Evolutionary conservation across 2,329 filamentous ascomycete genomes (phyloP).

Genomic region (Pestalotiopsis sp.): DNA sequence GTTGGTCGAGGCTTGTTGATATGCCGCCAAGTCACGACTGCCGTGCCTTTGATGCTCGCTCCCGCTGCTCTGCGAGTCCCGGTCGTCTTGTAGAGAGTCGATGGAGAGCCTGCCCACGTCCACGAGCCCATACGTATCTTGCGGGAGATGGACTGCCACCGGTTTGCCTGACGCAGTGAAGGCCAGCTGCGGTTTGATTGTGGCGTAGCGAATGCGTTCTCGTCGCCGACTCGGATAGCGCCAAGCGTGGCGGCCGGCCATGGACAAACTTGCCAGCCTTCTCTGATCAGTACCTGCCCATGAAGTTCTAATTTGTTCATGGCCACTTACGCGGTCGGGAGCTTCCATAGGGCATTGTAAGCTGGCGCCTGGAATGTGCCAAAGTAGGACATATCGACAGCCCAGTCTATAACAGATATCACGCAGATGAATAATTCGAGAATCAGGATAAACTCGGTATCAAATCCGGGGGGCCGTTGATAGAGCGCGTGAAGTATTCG

Average conservation of each 20-base stretch:
- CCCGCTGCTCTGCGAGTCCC: neutral
- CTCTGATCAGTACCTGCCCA: too few species aligned
- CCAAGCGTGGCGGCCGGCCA: neutral
- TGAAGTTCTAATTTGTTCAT: too few species aligned
- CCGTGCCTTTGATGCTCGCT: neutral
- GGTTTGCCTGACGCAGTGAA: neutral
- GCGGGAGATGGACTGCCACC: neutral
- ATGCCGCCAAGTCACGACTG: neutral
- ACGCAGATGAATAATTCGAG: too few species aligned
- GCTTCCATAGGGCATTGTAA: neutral
- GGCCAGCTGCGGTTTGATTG: neutral
- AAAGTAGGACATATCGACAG: too few species aligned
- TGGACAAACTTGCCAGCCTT: neutral
- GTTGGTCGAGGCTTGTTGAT: neutral
- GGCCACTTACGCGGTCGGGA: neutral
- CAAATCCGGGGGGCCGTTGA: too few species aligned
- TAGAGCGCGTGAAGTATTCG: too few species aligned
- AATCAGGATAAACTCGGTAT: too few species aligned
- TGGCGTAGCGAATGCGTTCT: neutral
- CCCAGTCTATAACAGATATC: too few species aligned
- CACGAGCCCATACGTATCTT: neutral
- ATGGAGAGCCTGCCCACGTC: neutral
- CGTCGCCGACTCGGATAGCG: neutral
- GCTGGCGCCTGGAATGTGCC: neutral
- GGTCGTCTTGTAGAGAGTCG: neutral